Conservation (phyloP, 192 early-diverging fungal genomes). For the Pilaira anomala region DNA sequence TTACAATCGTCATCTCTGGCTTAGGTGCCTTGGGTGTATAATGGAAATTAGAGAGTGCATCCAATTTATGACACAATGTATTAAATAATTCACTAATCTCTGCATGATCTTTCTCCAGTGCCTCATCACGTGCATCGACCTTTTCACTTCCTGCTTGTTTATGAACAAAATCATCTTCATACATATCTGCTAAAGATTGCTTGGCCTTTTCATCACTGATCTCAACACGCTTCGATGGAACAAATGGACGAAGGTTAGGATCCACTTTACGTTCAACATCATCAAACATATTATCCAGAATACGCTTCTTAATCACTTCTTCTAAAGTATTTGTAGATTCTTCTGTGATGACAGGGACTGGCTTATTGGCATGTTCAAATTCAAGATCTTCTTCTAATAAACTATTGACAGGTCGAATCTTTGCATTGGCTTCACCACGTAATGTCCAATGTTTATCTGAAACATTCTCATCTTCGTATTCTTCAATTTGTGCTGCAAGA, state of each 20-base stretch:
- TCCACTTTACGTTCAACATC: slow-evolving; percentile 91
- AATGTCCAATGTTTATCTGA: slow-evolving; percentile 86
- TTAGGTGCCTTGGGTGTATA: slow-evolving; percentile 79
- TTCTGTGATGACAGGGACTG: slow-evolving; percentile 92
- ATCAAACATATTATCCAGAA: slow-evolving; percentile 85
- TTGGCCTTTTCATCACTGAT: slow-evolving; percentile 82
- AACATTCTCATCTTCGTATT: slow-evolving; percentile 85
- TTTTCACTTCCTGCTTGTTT: slow-evolving; percentile 46
- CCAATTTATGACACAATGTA: slow-evolving; percentile 78
- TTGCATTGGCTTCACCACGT: slow-evolving; percentile 79
- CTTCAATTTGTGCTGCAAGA: slow-evolving; percentile 68
- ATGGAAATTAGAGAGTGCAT: slow-evolving; percentile 93
- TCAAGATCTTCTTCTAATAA: slow-evolving; percentile 92
- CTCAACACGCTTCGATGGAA: slow-evolving; percentile 72
- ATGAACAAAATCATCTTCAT: slow-evolving; percentile 86
- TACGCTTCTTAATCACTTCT: slow-evolving; percentile 91
- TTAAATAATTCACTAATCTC: slow-evolving; percentile 78
- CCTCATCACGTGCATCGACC: slow-evolving; percentile 75
- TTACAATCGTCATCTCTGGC: slow-evolving; percentile 75
- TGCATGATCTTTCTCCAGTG: slow-evolving; percentile 71
- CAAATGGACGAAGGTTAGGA: slow-evolving; percentile 64
- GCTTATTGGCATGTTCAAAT: slow-evolving; percentile 86
- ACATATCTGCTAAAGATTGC: slow-evolving; percentile 87
- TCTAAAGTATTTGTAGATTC: slow-evolving; percentile 85
- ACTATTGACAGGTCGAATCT: slow-evolving; percentile 86